These are phyloP conservation scores for Yarrowia bubula DNA, from an alignment of 805 yeast species.

Conservation along the genomic window DNA sequence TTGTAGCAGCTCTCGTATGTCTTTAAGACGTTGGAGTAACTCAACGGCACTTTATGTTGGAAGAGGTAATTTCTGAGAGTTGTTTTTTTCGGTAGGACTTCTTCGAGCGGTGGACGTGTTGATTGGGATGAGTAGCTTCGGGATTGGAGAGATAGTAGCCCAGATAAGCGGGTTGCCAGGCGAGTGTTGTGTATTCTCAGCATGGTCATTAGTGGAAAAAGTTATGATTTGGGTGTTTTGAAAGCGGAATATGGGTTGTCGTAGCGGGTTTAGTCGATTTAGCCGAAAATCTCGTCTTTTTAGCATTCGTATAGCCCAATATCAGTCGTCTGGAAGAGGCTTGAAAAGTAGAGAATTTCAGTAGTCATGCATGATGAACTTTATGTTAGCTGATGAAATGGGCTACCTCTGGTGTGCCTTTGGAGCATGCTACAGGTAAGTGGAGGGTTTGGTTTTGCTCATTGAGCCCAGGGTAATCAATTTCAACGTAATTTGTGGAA, in stretches of 20 bases:
- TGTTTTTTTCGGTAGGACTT: conserved; percentile 28
- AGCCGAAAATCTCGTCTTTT: not conserved
- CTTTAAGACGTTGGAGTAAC: conserved; percentile 30
- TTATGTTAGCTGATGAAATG: not conserved
- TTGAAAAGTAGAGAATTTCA: not conserved
- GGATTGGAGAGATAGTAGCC: not conserved
- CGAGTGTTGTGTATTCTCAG: conserved; percentile 2
- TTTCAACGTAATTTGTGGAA: too few relatives aligned
- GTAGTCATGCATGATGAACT: not conserved
- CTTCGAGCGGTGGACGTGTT: conserved; percentile 10
- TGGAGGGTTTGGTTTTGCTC: too few relatives aligned
- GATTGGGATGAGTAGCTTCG: not conserved
- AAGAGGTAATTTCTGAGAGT: conserved; percentile 34
- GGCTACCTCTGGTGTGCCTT: too few relatives aligned
- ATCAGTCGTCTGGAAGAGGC: not conserved
- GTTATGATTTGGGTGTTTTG: not conserved
- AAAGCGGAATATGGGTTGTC: not conserved
- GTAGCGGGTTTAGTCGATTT: not conserved
- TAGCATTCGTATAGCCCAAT: not conserved
- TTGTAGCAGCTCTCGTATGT: conserved; percentile 32
- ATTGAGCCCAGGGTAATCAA: too few relatives aligned
- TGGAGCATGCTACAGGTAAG: too few relatives aligned
- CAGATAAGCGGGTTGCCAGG: not conserved
- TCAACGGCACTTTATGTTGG: conserved; percentile 33
- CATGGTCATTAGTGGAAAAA: not conserved